Base-by-base conservation (phyloP, 805 yeast species). In the Debaryomyces tyrocola region DNA sequence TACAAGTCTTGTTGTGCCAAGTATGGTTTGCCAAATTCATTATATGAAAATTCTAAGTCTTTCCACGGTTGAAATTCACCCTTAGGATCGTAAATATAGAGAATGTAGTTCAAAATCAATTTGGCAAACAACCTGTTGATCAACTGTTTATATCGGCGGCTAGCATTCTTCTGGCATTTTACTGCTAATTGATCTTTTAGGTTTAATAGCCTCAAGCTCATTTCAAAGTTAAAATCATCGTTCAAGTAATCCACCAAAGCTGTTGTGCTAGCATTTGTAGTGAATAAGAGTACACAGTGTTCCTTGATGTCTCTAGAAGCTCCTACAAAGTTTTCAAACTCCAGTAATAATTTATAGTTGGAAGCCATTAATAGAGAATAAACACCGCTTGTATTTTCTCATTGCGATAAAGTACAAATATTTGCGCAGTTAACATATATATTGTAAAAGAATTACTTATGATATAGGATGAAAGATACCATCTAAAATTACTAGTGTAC, bases 1-100 rank as follows among this genome's bases (percentile, higher is more conserved):
- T 66, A 48, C 20, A 55, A 60, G 9, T 44, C 29, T 27, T 44
- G 47, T 6, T 44, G 45, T 1, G 46, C 43, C 12, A 80, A 39
- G 4, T 29, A 49, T 0, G 94, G 91, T 53, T 86, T 87, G 0
- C 94, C 92, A 53, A 56, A 75, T 29, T 59, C 46, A 33, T 73
- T 75, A 29, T 53, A 58, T 0, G 48, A 46, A 38, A 77, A 64
- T 29, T 51, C 43, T 4, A 74, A n/a, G 12, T 43, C 48, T 8
- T 48, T 42, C 59, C 63, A 60, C 3, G 61, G 63, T 3, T 48
- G 47, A 28, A 50, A 55, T 1, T 8, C 33, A 6, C 45, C 48
- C 0, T 46, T 43, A 12, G 49, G 27, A 12, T 56, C 43, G 3
- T 42, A 31, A 2, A 50, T 49, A 12, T 53, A 47, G 3, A 66